Evolutionary conservation across 2,329 filamentous ascomycete species (phyloP).

Genomic region (Botrytis byssoidea): DNA sequence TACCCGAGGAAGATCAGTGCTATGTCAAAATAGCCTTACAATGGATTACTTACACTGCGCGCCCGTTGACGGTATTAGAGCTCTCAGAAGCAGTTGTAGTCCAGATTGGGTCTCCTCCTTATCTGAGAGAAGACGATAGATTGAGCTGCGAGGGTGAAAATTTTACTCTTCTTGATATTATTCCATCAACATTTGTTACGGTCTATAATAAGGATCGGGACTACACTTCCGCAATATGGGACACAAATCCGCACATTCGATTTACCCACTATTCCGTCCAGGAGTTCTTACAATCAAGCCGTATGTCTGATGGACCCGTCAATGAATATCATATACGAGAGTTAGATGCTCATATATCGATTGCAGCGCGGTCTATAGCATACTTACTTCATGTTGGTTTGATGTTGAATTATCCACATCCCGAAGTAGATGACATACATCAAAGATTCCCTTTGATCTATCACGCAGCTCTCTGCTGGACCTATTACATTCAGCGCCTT

Average conservation of each 20-base stretch:
- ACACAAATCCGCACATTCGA: background rate
- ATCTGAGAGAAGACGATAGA: background rate
- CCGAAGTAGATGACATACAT: rapidly evolving
- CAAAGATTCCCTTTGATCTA: background rate
- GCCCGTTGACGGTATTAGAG: background rate
- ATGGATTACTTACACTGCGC: constrained; percentile 30
- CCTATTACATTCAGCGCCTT: background rate
- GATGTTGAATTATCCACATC: background rate
- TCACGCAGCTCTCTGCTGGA: background rate
- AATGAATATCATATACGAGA: background rate
- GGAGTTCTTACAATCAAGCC: background rate
- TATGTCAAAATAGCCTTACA: constrained; percentile 25
- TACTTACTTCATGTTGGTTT: background rate
- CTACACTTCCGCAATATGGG: rapidly evolving
- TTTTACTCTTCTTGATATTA: background rate
- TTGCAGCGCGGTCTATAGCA: background rate
- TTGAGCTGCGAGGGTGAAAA: background rate
- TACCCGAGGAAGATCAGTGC: constrained; percentile 12
- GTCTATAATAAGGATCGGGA: rapidly evolving
- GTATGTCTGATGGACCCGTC: background rate
- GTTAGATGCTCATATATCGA: rapidly evolving
- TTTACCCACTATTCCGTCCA: background rate
- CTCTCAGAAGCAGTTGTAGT: constrained; percentile 16
- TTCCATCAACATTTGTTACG: background rate
- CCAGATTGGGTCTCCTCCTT: background rate